Base-by-base conservation (phyloP, 768 basidiomycete genomes). In the Pseudohyphozyma bogoriensis region DNA sequence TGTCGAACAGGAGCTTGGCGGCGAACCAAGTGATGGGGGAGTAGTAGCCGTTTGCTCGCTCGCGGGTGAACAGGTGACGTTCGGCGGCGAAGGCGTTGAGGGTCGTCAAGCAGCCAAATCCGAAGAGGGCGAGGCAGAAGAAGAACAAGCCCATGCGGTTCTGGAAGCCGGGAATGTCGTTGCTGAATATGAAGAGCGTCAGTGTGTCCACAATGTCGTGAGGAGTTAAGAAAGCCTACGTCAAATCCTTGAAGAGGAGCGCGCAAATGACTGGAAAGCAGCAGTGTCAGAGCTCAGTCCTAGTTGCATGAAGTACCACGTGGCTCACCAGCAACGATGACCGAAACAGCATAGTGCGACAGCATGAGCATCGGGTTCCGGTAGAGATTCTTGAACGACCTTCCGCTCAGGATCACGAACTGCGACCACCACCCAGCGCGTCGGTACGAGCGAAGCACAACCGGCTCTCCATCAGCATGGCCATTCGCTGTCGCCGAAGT, bases 381-480 rank as follows among this genome's bases (percentile, higher is more conserved):
- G 73, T 99, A 97, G 61, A 99, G 74, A 71, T 97, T 97, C 81
- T 97, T 97, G 80, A 99, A 97, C 26, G 93, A 91, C 59, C 95
- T 76, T 29, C 92, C 92, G 72, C 90, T 95, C 72, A 99, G 75
- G 58, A 96, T 92, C 72, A 82, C 81, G 71, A 99, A 97, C 76
- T 99, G 95, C 22, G 86, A 92, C 45, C 78, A 78, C 82, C 84
- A 90, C 64, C 81, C 85, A 10, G 93, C 95, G 57, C 89, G 80
- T 73, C 85, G 71, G 68, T 72, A 76, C 11, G 73, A 73, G 22
- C 71, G 60, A 42, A 75, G 53, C n/a, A 55, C 42, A 83, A 67
- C 84, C 76, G 20, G 85, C 85, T 53, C 85, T 74, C 70, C 90
- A 39, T 81, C 65, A n/a, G 64, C 86, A 74, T 89, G 87, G 31